Percentiles rank a stretch among this genome's conserved stretches.
Conservation (phyloP, 176 grass and related monocot species). For the Raddia distichophylla region DNA sequence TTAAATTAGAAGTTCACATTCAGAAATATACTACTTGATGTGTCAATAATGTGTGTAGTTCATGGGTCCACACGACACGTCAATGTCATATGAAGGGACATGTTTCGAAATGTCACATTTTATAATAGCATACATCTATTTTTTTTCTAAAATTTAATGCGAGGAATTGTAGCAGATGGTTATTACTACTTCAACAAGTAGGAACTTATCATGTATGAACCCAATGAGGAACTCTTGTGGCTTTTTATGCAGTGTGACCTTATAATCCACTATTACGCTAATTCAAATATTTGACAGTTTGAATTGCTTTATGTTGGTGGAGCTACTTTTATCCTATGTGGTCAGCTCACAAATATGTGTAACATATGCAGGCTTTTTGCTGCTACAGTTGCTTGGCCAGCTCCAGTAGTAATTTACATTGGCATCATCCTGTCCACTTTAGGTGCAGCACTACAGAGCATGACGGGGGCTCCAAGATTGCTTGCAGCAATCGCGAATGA, state of each 20-base stretch:
- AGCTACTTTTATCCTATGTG: background rate
- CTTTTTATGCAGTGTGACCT: background rate
- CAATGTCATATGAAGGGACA: no score
- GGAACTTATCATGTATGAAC: background rate
- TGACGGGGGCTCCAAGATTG: conserved; percentile 89
- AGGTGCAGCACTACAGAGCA: conserved; percentile 87
- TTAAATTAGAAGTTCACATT: no score
- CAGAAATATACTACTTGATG: no score
- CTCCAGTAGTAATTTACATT: conserved; percentile 78
- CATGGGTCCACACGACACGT: no score
- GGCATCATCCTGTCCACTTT: conserved; percentile 91
- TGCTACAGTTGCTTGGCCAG: conserved; percentile 88
- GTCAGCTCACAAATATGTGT: conserved; percentile 2
- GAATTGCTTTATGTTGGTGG: background rate
- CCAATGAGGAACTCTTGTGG: background rate
- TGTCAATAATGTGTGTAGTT: no score
- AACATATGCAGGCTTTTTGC: conserved; percentile 76
- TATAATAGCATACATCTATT: no score
- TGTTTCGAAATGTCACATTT: no score
- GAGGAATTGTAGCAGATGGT: background rate
- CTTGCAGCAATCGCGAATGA: conserved; percentile 97
- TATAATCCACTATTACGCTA: background rate
- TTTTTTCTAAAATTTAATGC: background rate
- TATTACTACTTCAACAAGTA: background rate
- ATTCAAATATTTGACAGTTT: background rate